These are phyloP conservation scores for Durusdinium trenchii DNA, from an alignment of 73 alveolate genomes.

Conservation along the genomic window DNA sequence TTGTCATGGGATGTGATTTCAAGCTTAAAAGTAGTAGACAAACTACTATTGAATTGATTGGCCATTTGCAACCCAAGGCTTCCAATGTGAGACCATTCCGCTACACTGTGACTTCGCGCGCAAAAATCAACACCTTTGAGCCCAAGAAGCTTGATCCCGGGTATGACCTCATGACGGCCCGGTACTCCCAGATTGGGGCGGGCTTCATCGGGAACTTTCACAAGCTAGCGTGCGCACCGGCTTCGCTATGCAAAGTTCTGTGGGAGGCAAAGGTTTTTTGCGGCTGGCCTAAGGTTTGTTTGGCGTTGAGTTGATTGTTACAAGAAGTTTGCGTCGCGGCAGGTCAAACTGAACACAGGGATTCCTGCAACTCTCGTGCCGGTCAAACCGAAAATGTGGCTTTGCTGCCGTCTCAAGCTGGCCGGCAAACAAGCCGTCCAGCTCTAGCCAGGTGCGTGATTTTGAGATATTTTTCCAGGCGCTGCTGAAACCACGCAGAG, in stretches of 20 bases:
- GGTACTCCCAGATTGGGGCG: background rate
- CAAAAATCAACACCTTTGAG: background rate
- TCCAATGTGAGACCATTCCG: background rate
- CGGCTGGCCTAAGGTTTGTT: too few species aligned
- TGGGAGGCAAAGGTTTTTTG: background rate
- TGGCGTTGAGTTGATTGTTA: too few species aligned
- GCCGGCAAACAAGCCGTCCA: too few species aligned
- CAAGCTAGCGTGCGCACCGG: background rate
- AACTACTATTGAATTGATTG: background rate
- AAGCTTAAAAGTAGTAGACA: background rate
- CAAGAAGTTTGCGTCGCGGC: too few species aligned
- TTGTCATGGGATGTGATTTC: background rate
- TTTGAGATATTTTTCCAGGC: too few species aligned
- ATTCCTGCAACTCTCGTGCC: too few species aligned
- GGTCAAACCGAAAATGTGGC: too few species aligned
- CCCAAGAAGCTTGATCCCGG: background rate
- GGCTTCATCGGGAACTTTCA: background rate
- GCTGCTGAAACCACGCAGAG: too few species aligned
- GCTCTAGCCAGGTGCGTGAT: too few species aligned
- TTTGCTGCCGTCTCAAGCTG: too few species aligned
- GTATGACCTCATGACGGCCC: background rate
- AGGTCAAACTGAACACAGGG: too few species aligned
- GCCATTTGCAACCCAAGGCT: background rate
- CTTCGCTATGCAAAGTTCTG: background rate
- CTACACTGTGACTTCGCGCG: background rate